These are phyloP conservation scores for Polytrichum formosum DNA, from an alignment of 225 moss, liverwort and hornwort species.

Conservation along the genomic window DNA sequence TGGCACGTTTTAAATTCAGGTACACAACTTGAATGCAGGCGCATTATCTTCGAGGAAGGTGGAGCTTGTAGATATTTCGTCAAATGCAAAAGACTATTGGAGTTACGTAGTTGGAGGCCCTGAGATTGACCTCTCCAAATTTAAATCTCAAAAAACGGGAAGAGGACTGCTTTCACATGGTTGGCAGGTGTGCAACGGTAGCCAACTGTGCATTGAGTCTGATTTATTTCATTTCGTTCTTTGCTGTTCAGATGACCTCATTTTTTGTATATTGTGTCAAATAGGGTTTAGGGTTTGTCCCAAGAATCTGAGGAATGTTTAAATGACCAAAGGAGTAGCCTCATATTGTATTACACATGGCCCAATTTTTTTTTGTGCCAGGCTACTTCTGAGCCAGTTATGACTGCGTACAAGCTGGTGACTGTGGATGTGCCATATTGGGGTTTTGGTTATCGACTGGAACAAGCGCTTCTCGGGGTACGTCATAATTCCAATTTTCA, in stretches of 20 bases:
- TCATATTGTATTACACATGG: no score
- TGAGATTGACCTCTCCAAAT: slow-evolving; percentile 70
- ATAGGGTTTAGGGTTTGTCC: no score
- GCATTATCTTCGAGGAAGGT: slow-evolving; percentile 67
- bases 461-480: slow-evolving; percentile 77
- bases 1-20: slow-evolving; percentile 17
- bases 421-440: slow-evolving; percentile 95
- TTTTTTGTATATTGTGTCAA: no score
- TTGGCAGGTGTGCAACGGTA: slow-evolving; percentile 64
- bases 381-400: slow-evolving; percentile 64
- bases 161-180: slow-evolving; percentile 70
- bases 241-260: neutral
- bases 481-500: slow-evolving; percentile 8
- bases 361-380: slow-evolving; percentile 14
- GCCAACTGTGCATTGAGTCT: neutral
- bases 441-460: slow-evolving; percentile 97
- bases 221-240: neutral
- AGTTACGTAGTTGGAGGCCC: slow-evolving; percentile 81
- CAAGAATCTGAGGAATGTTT: no score
- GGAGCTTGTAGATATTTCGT: slow-evolving; percentile 76
- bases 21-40: slow-evolving; percentile 48
- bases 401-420: slow-evolving; percentile 95
- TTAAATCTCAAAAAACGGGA: slow-evolving; percentile 69
- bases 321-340: no score
- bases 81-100: slow-evolving; percentile 78